Conservation (phyloP, 768 basidiomycete genomes). For the Trametes punicea region DNA sequence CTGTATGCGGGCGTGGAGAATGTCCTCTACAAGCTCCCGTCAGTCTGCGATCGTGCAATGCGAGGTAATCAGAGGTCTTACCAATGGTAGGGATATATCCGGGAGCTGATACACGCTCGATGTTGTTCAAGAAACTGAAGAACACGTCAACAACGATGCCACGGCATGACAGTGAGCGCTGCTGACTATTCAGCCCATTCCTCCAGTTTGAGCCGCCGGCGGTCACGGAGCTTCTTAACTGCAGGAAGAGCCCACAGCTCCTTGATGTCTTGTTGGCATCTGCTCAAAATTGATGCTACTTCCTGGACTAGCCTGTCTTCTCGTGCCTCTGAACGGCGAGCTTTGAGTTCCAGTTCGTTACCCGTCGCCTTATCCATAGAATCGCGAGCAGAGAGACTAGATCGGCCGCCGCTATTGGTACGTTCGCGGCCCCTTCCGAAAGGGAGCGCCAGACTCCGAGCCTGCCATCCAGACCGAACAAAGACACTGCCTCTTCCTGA, state of each 20-base stretch:
- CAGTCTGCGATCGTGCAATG: not conserved
- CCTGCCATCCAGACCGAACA: constrained; percentile 81
- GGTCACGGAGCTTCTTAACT: constrained; percentile 64
- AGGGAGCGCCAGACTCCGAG: constrained; percentile 48
- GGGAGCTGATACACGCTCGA: constrained; percentile 62
- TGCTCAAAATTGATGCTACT: constrained; percentile 55
- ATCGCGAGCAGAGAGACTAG: constrained; percentile 25
- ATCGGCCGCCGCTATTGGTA: constrained; percentile 27
- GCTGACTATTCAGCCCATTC: constrained; percentile 89
- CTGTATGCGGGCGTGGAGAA: constrained; percentile 85
- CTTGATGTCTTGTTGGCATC: constrained; percentile 60
- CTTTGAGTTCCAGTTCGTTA: constrained; percentile 29
- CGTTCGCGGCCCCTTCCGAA: constrained; percentile 32
- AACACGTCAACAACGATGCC: constrained; percentile 16
- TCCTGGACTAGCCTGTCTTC: constrained; percentile 59
- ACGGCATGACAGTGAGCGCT: not conserved
- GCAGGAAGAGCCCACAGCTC: constrained; percentile 71
- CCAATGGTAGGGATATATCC: constrained; percentile 77
- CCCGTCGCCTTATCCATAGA: constrained; percentile 26
- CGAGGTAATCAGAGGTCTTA: constrained; percentile 26
- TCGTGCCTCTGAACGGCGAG: constrained; percentile 34
- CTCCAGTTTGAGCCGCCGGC: constrained; percentile 71
- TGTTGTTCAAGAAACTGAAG: constrained; percentile 71
- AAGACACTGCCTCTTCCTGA: constrained; percentile 70
- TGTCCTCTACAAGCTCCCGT: constrained; percentile 54